Percentiles rank a stretch among this genome's conserved stretches.
phyloP scores from a whole-genome alignment of 768 basidiomycete species.

The Clathrus columnatus region DNA sequence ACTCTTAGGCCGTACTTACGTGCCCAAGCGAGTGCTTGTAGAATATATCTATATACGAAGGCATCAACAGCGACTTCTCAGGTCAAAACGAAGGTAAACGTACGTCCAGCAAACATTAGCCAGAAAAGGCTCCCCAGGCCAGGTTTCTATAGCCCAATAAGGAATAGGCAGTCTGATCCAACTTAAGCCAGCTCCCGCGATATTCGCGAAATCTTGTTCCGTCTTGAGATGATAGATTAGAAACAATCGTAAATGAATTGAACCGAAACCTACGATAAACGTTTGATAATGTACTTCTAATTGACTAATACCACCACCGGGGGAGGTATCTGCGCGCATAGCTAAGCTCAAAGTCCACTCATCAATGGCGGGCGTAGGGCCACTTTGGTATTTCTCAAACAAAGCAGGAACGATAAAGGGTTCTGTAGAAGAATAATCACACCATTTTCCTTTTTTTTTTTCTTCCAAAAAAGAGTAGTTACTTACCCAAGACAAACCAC shows the following conservation, averaged over 20 bases:
- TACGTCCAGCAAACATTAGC: constrained; percentile 67
- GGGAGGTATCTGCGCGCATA: constrained; percentile 56
- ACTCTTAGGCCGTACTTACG: constrained; percentile 87
- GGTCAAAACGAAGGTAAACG: constrained; percentile 15
- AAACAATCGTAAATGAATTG: neutral
- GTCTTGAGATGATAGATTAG: constrained; percentile 40
- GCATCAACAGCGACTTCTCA: too few relatives aligned
- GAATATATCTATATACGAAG: constrained; percentile 70
- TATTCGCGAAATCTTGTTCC: constrained; percentile 81
- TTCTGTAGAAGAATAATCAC: constrained; percentile 28
- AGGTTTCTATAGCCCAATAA: constrained; percentile 80
- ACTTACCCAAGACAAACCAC: constrained; percentile 5
- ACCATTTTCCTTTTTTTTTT: neutral
- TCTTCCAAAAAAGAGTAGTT: neutral
- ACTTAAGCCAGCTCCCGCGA: constrained; percentile 82
- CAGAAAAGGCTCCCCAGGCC: constrained; percentile 69
- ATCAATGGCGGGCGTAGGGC: constrained; percentile 33
- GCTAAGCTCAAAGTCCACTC: constrained; percentile 61
- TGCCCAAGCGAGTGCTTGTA: constrained; percentile 70
- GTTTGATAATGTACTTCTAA: constrained; percentile 73
- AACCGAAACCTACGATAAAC: constrained; percentile 54
- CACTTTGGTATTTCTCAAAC: constrained; percentile 48
- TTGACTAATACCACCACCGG: constrained; percentile 48
- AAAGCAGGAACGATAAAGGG: constrained; percentile 65
- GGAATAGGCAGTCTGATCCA: constrained; percentile 75